These are phyloP conservation scores for Pseudomonodictys pantanalensis DNA, from an alignment of 495 filamentous ascomycete genomes.

Conservation along the genomic window DNA sequence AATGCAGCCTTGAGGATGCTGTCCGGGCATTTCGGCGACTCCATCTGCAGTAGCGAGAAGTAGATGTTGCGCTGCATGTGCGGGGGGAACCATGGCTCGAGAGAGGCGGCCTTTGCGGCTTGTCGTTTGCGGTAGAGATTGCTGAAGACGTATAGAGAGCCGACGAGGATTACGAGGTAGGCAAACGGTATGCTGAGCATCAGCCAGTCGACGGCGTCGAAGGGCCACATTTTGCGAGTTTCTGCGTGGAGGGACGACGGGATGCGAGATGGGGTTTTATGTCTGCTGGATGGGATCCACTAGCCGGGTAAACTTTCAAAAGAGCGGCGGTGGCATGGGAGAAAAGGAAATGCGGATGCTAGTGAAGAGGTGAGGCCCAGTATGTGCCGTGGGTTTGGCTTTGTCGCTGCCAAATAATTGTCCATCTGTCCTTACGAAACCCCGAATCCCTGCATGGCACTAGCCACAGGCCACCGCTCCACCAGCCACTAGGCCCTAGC, in stretches of 20 bases:
- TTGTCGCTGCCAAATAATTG: slow-evolving; percentile 5
- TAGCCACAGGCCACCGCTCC: neutral
- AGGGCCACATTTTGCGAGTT: slow-evolving; percentile 33
- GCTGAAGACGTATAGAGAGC: slow-evolving; percentile 87
- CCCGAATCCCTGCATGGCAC: neutral
- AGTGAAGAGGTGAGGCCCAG: neutral
- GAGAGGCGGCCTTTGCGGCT: slow-evolving; percentile 72
- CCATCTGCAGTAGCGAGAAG: slow-evolving; percentile 82
- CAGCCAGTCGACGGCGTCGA: slow-evolving; percentile 69
- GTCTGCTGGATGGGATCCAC: too few relatives aligned
- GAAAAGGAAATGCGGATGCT: neutral
- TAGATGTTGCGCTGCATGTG: slow-evolving; percentile 93
- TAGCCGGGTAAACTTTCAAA: slow-evolving; percentile 5
- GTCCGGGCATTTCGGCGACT: slow-evolving; percentile 72
- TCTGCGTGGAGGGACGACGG: neutral
- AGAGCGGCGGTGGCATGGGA: slow-evolving; percentile 7
- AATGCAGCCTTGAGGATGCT: slow-evolving; percentile 87
- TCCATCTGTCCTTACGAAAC: neutral
- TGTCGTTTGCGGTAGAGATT: slow-evolving; percentile 91
- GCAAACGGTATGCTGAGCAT: slow-evolving; percentile 76
- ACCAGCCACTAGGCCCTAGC: neutral
- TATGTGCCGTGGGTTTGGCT: neutral
- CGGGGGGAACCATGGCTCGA: slow-evolving; percentile 88
- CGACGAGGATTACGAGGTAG: slow-evolving; percentile 82
- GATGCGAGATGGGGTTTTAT: neutral